Evolutionary conservation across 169 alveolate species (phyloP).

Genomic region (Cryptosporidium andersoni): DNA sequence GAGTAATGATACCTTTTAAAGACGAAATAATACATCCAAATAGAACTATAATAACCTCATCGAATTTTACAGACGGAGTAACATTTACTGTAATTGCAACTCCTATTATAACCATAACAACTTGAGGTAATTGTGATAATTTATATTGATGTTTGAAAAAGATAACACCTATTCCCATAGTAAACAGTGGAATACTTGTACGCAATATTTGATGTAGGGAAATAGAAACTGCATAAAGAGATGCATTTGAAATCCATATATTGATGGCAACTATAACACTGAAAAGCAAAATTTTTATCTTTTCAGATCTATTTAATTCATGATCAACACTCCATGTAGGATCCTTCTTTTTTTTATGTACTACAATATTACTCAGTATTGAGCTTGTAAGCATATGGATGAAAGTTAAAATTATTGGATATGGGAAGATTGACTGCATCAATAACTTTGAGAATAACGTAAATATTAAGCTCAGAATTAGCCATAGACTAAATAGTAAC

Average conservation of each 20-base stretch:
- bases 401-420: constrained; percentile 53
- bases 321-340: background rate
- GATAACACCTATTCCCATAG: constrained; percentile 49
- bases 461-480: constrained; percentile 21
- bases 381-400: constrained; percentile 36
- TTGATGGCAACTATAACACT: constrained; percentile 57
- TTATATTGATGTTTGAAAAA: constrained; percentile 28
- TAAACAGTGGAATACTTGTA: constrained; percentile 66
- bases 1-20: constrained; percentile 64
- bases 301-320: constrained; percentile 5
- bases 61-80: constrained; percentile 26
- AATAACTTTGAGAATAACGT: constrained; percentile 62
- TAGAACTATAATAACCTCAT: constrained; percentile 32
- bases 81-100: constrained; percentile 67
- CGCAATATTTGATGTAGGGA: constrained; percentile 63
- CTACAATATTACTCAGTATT: constrained; percentile 1
- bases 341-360: background rate
- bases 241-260: constrained; percentile 67
- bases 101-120: constrained; percentile 57
- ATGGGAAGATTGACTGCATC: constrained; percentile 54
- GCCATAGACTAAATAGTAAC: constrained; percentile 23
- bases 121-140: constrained; percentile 46
- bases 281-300: constrained; percentile 17
- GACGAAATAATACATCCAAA: constrained; percentile 53
- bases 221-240: constrained; percentile 33